Percentiles rank a stretch among this genome's conserved stretches.
phyloP scores from a whole-genome alignment of 495 filamentous ascomycete species.

The Aspergillus ostianus region DNA sequence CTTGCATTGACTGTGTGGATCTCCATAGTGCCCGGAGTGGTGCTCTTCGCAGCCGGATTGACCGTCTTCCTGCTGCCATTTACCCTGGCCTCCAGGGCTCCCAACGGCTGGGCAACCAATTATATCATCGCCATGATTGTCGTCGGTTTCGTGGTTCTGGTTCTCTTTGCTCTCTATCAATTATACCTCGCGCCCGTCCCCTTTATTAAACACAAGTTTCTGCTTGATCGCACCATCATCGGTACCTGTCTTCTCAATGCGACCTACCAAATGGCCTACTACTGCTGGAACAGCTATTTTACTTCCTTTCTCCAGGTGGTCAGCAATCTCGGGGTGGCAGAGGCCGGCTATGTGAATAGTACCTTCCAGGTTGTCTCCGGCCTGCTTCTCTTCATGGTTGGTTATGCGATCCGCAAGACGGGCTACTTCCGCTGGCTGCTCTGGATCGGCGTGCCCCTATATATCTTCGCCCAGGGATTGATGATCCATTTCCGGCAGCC shows the following conservation, averaged over 20 bases:
- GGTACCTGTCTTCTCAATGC: conserved; percentile 58
- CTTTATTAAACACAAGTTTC: conserved; percentile 58
- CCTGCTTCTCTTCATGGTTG: conserved; percentile 48
- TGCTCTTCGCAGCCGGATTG: conserved; percentile 56
- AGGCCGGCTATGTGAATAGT: conserved; percentile 55
- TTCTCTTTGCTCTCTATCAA: conserved; percentile 58
- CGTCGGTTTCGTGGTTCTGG: conserved; percentile 52
- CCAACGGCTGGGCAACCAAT: conserved; percentile 47
- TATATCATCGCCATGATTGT: conserved; percentile 58
- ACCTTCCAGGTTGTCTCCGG: conserved; percentile 50
- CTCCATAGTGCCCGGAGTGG: conserved; percentile 46
- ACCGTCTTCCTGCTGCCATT: conserved; percentile 62
- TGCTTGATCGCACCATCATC: conserved; percentile 62
- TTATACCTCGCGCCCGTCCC: conserved; percentile 48
- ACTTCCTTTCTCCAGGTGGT: conserved; percentile 74
- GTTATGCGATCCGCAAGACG: conserved; percentile 51
- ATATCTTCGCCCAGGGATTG: conserved; percentile 55
- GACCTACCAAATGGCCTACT: conserved; percentile 54
- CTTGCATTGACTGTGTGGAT: neutral
- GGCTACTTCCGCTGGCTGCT: conserved; percentile 55
- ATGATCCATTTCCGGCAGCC: conserved; percentile 67
- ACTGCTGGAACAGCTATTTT: conserved; percentile 60
- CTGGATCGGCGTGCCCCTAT: conserved; percentile 57
- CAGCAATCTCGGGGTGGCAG: conserved; percentile 48
- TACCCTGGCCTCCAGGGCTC: conserved; percentile 44